phyloP scores from a whole-genome alignment of 2,329 filamentous ascomycete genomes.

The Xylaria sp. region DNA sequence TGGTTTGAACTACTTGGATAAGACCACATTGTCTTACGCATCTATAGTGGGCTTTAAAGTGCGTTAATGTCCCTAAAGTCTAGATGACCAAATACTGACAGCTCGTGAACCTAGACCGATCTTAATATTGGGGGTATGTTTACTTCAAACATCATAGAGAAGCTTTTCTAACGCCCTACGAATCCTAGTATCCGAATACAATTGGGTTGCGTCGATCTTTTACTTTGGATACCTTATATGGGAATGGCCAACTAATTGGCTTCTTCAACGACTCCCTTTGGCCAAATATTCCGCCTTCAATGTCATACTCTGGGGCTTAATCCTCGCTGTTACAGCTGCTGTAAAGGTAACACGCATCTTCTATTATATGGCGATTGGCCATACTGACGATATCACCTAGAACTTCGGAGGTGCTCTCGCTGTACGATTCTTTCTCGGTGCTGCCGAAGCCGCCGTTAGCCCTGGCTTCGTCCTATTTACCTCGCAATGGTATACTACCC shows the following conservation, averaged over 20 bases:
- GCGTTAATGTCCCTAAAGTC: conserved; percentile 13
- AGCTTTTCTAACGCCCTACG: conserved; percentile 52
- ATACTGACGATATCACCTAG: conserved; percentile 17
- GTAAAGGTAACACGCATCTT: conserved; percentile 42
- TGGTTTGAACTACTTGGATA: conserved; percentile 66
- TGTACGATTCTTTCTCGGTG: conserved; percentile 56
- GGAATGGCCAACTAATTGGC: conserved; percentile 74
- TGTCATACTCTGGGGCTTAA: conserved; percentile 70
- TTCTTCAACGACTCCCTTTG: conserved; percentile 72
- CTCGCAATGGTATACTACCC: conserved; percentile 50
- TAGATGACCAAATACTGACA: neutral
- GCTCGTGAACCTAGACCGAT: neutral
- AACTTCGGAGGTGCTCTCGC: conserved; percentile 54
- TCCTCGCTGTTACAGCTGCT: conserved; percentile 49
- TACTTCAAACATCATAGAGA: neutral
- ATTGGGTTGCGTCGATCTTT: conserved; percentile 63
- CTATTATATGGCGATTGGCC: neutral
- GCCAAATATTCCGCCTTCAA: conserved; percentile 74
- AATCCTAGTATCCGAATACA: conserved; percentile 47
- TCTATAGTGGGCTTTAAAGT: conserved; percentile 64
- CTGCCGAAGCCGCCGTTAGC: conserved; percentile 53
- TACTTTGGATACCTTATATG: conserved; percentile 64
- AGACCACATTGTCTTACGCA: conserved; percentile 59
- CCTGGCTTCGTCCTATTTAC: conserved; percentile 50
- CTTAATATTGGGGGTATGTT: conserved; percentile 44